These are phyloP conservation scores for Oldenlandia corymbosa DNA, from an alignment of 257 asterid species.

Conservation along the genomic window DNA sequence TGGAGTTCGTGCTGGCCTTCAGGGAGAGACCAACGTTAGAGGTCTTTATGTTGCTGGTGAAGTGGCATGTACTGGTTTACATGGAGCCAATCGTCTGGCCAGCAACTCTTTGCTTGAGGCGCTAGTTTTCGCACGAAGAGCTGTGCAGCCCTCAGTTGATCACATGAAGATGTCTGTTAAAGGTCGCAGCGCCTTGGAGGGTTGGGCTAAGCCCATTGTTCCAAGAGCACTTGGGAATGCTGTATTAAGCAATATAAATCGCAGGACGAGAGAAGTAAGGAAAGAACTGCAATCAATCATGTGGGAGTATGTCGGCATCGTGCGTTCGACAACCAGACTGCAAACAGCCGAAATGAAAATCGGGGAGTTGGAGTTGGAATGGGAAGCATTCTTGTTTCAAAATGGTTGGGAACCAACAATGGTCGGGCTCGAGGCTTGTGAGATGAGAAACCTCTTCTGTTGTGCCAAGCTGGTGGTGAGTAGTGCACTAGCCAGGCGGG, in stretches of 20 bases:
- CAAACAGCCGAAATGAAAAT: constrained; percentile 69
- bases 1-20: constrained; percentile 94
- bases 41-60: constrained; percentile 96
- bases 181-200: constrained; percentile 33
- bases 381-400: constrained; percentile 84
- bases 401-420: constrained; percentile 90
- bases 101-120: constrained; percentile 95
- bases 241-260: constrained; percentile 28
- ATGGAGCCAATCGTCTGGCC: constrained; percentile 93
- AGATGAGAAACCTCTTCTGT: constrained; percentile 89
- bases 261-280: constrained; percentile 63
- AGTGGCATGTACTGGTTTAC: constrained; percentile 95
- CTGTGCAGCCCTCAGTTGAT: constrained; percentile 76
- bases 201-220: constrained; percentile 62
- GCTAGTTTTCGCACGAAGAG: constrained; percentile 86
- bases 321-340: constrained; percentile 72
- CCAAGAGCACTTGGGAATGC: constrained; percentile 49
- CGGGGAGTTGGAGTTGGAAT: constrained; percentile 71
- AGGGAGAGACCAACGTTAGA: constrained; percentile 78
- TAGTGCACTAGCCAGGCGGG: constrained; percentile 88
- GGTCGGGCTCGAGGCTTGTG: constrained; percentile 89
- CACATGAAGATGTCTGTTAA: constrained; percentile 39
- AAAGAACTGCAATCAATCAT: constrained; percentile 60
- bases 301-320: constrained; percentile 94
- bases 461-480: constrained; percentile 87